Conservation (phyloP, 2,329 filamentous ascomycete species). For the Metarhizium robertsii region DNA sequence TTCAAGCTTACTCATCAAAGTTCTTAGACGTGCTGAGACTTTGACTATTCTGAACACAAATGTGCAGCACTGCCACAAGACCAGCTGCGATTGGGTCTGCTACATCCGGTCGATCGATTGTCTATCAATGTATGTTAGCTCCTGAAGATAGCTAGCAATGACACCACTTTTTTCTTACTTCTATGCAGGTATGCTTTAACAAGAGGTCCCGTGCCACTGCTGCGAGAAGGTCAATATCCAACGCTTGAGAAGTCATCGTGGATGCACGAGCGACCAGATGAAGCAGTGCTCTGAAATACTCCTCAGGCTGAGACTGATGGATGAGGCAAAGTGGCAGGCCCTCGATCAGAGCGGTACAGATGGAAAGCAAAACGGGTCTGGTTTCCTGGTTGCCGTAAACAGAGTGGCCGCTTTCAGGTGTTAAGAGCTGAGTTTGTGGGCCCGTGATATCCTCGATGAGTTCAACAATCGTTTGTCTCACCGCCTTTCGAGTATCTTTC, state of each 20-base stretch:
- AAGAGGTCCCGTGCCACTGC: conserved; percentile 22
- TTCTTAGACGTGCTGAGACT: conserved; percentile 13
- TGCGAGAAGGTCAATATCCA: conserved; percentile 21
- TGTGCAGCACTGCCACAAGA: conserved; percentile 19
- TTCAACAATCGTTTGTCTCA: conserved; percentile 22
- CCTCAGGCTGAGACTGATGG: conserved; percentile 29
- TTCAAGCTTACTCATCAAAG: conserved; percentile 17
- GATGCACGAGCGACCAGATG: conserved; percentile 1
- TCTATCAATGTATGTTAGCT: conserved; percentile 9
- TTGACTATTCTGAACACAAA: conserved; percentile 20
- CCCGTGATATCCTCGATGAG: conserved; percentile 22
- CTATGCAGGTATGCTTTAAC: conserved; percentile 29
- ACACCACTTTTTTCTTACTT: conserved; percentile 20
- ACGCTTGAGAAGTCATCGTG: conserved; percentile 15
- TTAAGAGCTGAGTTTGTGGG: conserved; percentile 5
- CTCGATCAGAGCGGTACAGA: conserved; percentile 23
- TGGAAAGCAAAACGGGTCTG: conserved; percentile 13
- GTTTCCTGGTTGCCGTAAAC: neutral
- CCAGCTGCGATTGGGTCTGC: conserved; percentile 21
- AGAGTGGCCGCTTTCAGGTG: neutral
- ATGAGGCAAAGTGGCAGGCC: conserved; percentile 23
- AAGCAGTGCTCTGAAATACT: conserved; percentile 33
- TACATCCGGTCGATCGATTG: conserved; percentile 16
- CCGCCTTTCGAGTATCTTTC: conserved; percentile 14
- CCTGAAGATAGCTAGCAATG: neutral